A percentile compares a stretch with the other conserved stretches of the same genome.
Conservation (phyloP, 768 basidiomycete species). For the Kwoniella sp. region DNA sequence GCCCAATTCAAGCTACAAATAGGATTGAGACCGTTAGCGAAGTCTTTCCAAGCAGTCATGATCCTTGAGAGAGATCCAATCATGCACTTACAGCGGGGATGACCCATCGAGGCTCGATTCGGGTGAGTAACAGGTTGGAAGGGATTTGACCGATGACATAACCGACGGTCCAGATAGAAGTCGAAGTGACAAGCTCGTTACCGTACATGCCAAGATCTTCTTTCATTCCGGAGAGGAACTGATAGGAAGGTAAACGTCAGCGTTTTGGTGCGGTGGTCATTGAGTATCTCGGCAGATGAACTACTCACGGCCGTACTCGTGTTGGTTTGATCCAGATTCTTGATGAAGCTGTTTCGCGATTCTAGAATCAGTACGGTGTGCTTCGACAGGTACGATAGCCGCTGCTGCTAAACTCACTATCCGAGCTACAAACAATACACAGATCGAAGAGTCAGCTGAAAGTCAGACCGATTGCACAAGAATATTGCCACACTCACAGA, state of each 20-base stretch:
- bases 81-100: conserved; percentile 35
- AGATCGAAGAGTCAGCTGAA: neutral
- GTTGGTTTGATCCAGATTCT: conserved; percentile 39
- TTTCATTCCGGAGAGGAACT: conserved; percentile 44
- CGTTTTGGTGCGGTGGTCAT: too few species aligned
- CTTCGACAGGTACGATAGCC: too few species aligned
- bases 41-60: too few species aligned
- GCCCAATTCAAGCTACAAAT: conserved; percentile 36
- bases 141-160: conserved; percentile 36
- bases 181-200: conserved; percentile 40
- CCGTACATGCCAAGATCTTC: conserved; percentile 46
- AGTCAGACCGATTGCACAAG: neutral
- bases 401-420: too few species aligned
- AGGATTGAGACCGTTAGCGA: too few species aligned
- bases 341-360: conserved; percentile 28
- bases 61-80: neutral
- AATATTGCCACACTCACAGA: conserved; percentile 27
- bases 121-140: conserved; percentile 40
- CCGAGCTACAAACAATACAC: neutral
- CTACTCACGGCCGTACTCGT: conserved; percentile 38
- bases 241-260: neutral
- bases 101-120: conserved; percentile 47
- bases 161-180: conserved; percentile 44
- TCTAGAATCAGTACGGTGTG: too few species aligned
- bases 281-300: too few species aligned